Evolutionary conservation across 2,329 filamentous ascomycete genomes (phyloP).

Genomic region (Diplodia intermedia): DNA sequence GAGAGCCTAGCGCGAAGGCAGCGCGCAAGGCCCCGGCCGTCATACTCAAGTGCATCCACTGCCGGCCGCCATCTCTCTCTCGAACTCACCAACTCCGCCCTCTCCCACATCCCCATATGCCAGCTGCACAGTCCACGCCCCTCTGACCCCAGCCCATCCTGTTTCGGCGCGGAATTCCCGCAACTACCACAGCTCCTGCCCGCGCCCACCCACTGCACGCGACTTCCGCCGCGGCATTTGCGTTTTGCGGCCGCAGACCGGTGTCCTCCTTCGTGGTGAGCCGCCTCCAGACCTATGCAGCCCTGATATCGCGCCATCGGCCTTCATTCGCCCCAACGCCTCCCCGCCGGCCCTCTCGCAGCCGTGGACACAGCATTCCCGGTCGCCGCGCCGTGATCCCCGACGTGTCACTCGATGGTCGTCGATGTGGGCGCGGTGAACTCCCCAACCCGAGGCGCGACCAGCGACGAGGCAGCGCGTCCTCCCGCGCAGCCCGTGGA

Average conservation of each 20-base stretch:
- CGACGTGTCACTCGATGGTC: conserved; percentile 40
- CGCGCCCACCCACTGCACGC: conserved; percentile 27
- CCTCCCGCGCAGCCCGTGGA: conserved; percentile 36
- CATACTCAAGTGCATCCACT: conserved; percentile 29
- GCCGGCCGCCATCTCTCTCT: conserved; percentile 29
- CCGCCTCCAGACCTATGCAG: conserved; percentile 32
- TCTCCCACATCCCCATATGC: conserved; percentile 22
- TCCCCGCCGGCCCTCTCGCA: conserved; percentile 15
- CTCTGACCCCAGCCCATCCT: not conserved
- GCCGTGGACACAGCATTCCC: conserved; percentile 23
- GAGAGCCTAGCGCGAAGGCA: conserved; percentile 27
- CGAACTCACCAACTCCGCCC: conserved; percentile 24
- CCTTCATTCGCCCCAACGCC: conserved; percentile 12
- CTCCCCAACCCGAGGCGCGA: conserved; percentile 42
- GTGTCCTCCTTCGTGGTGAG: conserved; percentile 27
- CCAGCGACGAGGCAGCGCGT: conserved; percentile 42
- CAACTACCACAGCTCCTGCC: conserved; percentile 12
- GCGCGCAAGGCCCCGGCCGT: conserved; percentile 24
- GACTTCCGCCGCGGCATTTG: conserved; percentile 28
- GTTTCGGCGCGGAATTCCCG: not conserved
- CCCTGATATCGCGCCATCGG: conserved; percentile 33
- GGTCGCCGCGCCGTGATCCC: conserved; percentile 24
- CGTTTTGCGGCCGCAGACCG: conserved; percentile 32
- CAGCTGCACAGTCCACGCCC: not conserved
- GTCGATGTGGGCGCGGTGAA: conserved; percentile 45